phyloP scores from a whole-genome alignment of 2,329 filamentous ascomycete genomes.

The Chaetomiaceae sp. region DNA sequence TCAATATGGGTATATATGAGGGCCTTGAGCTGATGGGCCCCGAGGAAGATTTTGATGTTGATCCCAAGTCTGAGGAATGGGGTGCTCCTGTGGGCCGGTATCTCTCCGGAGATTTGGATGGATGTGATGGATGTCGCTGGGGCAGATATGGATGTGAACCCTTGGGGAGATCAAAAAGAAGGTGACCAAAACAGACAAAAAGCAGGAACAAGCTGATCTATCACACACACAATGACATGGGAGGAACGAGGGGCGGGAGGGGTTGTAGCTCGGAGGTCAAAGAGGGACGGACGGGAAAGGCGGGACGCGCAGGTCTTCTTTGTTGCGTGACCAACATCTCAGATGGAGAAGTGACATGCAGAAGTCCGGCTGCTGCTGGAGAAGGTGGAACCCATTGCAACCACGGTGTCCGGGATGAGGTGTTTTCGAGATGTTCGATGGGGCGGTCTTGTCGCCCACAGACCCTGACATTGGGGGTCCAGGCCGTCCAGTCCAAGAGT shows the following conservation, averaged over 20 bases:
- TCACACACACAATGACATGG: background rate
- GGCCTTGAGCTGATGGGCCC: background rate
- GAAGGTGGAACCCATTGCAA: constrained; percentile 5
- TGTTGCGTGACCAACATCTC: constrained; percentile 1
- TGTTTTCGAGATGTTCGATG: constrained; percentile 2
- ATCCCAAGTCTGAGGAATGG: no score
- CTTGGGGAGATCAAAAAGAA: no score
- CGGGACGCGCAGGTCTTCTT: background rate
- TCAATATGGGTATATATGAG: background rate
- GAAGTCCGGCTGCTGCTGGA: background rate
- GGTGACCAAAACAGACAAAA: background rate
- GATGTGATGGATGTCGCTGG: background rate
- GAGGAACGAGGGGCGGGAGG: background rate
- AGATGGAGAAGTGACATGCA: constrained; percentile 5
- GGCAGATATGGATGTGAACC: background rate
- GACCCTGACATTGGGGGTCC: background rate
- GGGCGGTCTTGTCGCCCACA: background rate
- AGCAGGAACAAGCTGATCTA: background rate
- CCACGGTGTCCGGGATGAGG: constrained; percentile 1
- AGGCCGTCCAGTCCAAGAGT: background rate
- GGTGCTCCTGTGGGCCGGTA: no score
- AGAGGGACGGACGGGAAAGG: background rate
- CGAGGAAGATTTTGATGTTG: no score
- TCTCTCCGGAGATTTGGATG: constrained; percentile 5
- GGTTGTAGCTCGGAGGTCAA: background rate